These are phyloP conservation scores for Pelomyxa schiedti DNA, from an alignment of 78 protist species.

Conservation along the genomic window DNA sequence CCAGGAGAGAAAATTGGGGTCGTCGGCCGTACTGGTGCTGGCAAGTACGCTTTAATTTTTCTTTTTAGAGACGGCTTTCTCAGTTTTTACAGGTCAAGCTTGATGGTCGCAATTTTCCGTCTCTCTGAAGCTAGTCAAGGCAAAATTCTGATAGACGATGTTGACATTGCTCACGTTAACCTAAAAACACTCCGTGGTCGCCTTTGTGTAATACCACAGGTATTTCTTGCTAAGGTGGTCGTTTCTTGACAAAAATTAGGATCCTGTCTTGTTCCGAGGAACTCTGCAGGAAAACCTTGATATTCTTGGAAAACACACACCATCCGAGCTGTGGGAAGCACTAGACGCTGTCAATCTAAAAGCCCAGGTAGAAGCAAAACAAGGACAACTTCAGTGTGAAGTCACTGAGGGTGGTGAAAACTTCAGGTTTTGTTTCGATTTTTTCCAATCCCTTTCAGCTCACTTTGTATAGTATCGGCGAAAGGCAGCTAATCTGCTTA, in stretches of 20 bases:
- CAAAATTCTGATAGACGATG: constrained; percentile 29
- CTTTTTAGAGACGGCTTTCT: too few relatives aligned
- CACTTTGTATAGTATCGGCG: constrained; percentile 47
- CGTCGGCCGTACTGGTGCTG: constrained; percentile 54
- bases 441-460: too few relatives aligned
- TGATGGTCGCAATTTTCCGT: constrained; percentile 59
- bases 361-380: neutral
- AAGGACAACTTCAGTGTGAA: neutral
- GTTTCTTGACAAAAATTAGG: constrained; percentile 31
- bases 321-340: neutral
- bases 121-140: constrained; percentile 44
- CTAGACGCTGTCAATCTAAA: neutral
- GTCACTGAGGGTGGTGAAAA: constrained; percentile 19
- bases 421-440: too few relatives aligned
- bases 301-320: constrained; percentile 11
- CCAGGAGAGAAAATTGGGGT: constrained; percentile 18
- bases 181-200: constrained; percentile 46
- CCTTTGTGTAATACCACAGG: constrained; percentile 67
- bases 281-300: constrained; percentile 34
- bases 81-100: too few relatives aligned
- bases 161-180: neutral
- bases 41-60: too few relatives aligned
- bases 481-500: constrained; percentile 67
- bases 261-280: neutral
- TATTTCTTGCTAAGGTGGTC: constrained; percentile 33